Evolutionary conservation across 2,329 filamentous ascomycete species (phyloP), one percentile per base, ranked within the genome.

Genomic region (Lomentospora prolificans): DNA sequence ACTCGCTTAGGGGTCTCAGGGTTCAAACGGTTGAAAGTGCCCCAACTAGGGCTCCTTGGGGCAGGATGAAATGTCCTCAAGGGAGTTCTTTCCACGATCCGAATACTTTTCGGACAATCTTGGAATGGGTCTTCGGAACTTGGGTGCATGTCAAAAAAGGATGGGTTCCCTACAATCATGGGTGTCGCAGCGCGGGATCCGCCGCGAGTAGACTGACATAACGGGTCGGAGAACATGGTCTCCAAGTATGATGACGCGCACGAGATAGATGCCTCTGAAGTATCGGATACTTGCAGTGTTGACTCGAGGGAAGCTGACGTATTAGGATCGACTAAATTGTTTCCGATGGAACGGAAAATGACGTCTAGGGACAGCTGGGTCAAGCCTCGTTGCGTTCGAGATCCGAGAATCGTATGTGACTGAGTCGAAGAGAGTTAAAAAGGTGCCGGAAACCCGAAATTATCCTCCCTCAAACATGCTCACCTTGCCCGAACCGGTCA

Each of bases 401-500:
- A 95, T 56, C 94, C 94, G 14, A 99, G 80, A 58, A 97, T 96
- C 0, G 94, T 99, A 69, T 99, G 92, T 60, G 89, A 95, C 92
- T 96, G 65, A 8, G 5, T 22, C 14, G 17, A 4, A 31, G 50
- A 22, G 33, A 33, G 10, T 39, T 52, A 31, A 39, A 44, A 25
- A 25, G 25, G 7, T 17, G 36, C 64, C 58, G 51, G 14, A 31
- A 55, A 14, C 4, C 36, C n/a, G 19, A 8, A 19, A 8, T 8
- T 36, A 48, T n/a, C 14, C 30, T 7, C 30, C 30, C 30, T 12
- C 36, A 7, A 4, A 24, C 41, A 3, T 10, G 57, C 64, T 51
- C 64, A 95, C 92, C 84, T 99, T 99, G 69, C 94, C 94, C 52
- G 91, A 96, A 10, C 94, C 94, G 6, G 92, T 96, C 46, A 96